These are phyloP conservation scores for Erysiphe neolycopersici DNA, from an alignment of 2,329 filamentous ascomycete genomes.

Conservation along the genomic window DNA sequence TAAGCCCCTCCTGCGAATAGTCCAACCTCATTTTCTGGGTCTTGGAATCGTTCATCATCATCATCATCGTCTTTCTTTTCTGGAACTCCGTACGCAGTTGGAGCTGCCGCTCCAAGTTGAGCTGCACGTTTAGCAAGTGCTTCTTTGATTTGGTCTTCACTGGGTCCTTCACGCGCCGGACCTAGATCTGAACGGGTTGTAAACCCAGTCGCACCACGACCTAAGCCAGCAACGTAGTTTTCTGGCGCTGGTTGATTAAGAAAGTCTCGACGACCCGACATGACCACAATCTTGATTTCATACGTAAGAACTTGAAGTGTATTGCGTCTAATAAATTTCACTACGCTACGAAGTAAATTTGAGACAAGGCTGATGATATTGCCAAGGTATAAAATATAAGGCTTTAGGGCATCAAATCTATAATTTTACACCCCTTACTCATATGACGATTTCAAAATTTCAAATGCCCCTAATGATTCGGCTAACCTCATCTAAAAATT, in stretches of 20 bases:
- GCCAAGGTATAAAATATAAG: no score
- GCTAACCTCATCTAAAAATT: no score
- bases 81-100: constrained; percentile 40
- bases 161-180: constrained; percentile 80
- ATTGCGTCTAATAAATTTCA: no score
- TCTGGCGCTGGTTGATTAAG: constrained; percentile 62
- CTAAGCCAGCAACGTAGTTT: constrained; percentile 85
- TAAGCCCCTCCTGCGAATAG: constrained; percentile 89
- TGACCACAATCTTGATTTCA: constrained; percentile 1
- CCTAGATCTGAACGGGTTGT: constrained; percentile 92
- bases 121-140: constrained; percentile 83
- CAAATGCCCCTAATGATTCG: no score
- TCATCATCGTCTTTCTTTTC: constrained; percentile 33
- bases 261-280: constrained; percentile 45
- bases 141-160: constrained; percentile 95
- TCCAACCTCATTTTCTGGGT: constrained; percentile 91
- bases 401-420: no score
- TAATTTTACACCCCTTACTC: no score
- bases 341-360: no score
- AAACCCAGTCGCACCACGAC: constrained; percentile 92
- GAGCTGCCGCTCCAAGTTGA: constrained; percentile 44
- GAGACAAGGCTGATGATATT: no score
- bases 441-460: no score
- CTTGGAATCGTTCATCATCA: constrained; percentile 63
- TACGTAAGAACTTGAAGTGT: no score